phyloP scores from a whole-genome alignment of 768 basidiomycete species.

The Gelatoporia subvermispora region DNA sequence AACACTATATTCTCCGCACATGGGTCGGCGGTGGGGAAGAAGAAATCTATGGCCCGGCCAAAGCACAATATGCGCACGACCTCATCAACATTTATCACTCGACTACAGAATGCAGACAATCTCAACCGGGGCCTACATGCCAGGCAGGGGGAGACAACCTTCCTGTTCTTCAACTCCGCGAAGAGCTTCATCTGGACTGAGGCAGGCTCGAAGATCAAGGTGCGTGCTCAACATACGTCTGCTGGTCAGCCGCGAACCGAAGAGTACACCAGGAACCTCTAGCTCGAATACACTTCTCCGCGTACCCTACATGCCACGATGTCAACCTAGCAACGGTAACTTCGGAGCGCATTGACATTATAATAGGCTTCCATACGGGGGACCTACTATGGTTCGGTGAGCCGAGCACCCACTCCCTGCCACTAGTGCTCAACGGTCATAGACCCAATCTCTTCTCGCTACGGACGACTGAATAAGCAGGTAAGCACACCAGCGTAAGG shows the following conservation, averaged over 20 bases:
- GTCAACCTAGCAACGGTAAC: constrained; percentile 77
- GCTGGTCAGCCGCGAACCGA: not conserved
- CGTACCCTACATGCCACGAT: constrained; percentile 87
- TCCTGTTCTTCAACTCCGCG: constrained; percentile 82
- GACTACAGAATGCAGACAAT: constrained; percentile 79
- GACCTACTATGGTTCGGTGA: constrained; percentile 93
- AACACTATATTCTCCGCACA: constrained; percentile 57
- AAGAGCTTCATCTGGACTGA: constrained; percentile 87
- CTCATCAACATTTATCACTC: constrained; percentile 87
- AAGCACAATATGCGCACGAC: constrained; percentile 90
- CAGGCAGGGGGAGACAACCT: constrained; percentile 81
- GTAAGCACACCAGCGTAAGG: constrained; percentile 30
- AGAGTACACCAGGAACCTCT: constrained; percentile 66
- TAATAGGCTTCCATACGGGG: constrained; percentile 92
- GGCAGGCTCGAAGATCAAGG: constrained; percentile 80
- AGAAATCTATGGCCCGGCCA: constrained; percentile 61
- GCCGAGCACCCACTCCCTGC: constrained; percentile 16
- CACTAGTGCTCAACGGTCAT: constrained; percentile 4
- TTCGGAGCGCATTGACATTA: constrained; percentile 74
- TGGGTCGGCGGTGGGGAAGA: constrained; percentile 50
- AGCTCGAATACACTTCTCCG: constrained; percentile 78
- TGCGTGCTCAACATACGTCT: constrained; percentile 27
- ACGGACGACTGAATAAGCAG: constrained; percentile 86
- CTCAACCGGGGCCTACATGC: constrained; percentile 64
- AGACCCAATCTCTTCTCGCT: constrained; percentile 80